Evolutionary conservation across 129 eudicot species (phyloP).

Genomic region (Arctium minus): DNA sequence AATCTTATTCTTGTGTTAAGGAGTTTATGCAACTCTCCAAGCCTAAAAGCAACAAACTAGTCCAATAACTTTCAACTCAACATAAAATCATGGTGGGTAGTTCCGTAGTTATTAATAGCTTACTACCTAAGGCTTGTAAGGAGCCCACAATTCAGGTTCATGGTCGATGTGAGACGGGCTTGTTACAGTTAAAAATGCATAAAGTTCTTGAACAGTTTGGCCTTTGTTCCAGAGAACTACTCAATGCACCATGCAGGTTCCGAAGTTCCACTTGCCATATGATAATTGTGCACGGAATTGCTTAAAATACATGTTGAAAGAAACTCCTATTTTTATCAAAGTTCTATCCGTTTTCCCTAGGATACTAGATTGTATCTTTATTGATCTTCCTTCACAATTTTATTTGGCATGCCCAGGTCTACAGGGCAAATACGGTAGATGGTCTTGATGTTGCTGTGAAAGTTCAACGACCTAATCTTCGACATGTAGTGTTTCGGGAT

Average conservation of each 20-base stretch:
- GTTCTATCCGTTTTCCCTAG: neutral
- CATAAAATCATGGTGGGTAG: neutral
- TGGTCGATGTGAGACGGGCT: neutral
- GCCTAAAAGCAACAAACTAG: neutral
- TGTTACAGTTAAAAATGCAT: neutral
- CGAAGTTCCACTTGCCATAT: neutral
- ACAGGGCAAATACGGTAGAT: conserved; percentile 73
- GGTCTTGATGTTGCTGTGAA: conserved; percentile 88
- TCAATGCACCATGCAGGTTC: neutral
- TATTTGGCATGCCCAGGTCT: conserved; percentile 50
- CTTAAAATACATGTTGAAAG: neutral
- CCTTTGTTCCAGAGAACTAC: neutral
- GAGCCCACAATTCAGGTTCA: neutral
- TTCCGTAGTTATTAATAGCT: neutral
- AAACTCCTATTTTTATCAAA: neutral
- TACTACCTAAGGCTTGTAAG: neutral
- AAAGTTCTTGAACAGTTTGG: neutral
- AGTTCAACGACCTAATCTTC: conserved; percentile 96
- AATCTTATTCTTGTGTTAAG: neutral
- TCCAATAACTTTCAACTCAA: neutral
- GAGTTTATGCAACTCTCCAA: neutral
- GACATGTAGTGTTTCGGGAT: conserved; percentile 83
- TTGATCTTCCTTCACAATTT: conserved; percentile 2
- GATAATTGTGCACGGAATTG: conserved; percentile 2
- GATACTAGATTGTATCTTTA: neutral